Evolutionary conservation across 2,329 filamentous ascomycete genomes (phyloP), one percentile per base, ranked within the genome.

Genomic region (Fusarium subglutinans): DNA sequence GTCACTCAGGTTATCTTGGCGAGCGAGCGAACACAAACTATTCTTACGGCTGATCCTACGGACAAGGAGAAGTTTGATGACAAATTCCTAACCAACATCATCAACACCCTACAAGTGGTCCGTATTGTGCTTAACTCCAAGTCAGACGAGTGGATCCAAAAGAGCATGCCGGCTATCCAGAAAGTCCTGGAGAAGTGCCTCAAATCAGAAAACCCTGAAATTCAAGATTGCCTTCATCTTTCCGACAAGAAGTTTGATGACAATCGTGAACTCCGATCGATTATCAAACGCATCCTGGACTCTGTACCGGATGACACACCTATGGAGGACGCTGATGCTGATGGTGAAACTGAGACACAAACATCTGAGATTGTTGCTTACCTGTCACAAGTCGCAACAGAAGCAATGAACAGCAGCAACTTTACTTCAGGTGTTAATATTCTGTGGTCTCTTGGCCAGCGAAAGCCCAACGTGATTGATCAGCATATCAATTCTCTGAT

Each of bases 61-160:
- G 90, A 92, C 70, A 90, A 91, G 63, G 92, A 94, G 57, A 93
- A 94, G 78, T 89, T 88, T n/a, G 92, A 95, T 72, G 93, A 95
- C 45, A 95, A 94, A 81, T 95, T 95, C 78, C 88, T 93, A 47
- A 97, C 94, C 2, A 92, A 92, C 72, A 96, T 98, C 83, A 91
- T 99, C 83, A 99, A 99, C 81, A 95, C 95, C 4, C 87, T 99
- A 20, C 95, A 98, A 81, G 93, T 98, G 45, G 87, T 99, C 69
- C 93, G 96, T 54, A 93, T 98, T 67, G 91, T 99, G 54, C 87
- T 98, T 67, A 94, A 96, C 77, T 91, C 92, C 72, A 97, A 98
- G 82, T 87, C 93, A 0, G 92, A 98, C 78, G 94, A 98, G 7
- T 99, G 96, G 96, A 92, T 98, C 43, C 84, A 95, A 59, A 90